A percentile compares a stretch with the other conserved stretches of the same genome.
Evolutionary conservation across 2,329 filamentous ascomycete genomes (phyloP).

Genomic region (Colletotrichum spaethianum): DNA sequence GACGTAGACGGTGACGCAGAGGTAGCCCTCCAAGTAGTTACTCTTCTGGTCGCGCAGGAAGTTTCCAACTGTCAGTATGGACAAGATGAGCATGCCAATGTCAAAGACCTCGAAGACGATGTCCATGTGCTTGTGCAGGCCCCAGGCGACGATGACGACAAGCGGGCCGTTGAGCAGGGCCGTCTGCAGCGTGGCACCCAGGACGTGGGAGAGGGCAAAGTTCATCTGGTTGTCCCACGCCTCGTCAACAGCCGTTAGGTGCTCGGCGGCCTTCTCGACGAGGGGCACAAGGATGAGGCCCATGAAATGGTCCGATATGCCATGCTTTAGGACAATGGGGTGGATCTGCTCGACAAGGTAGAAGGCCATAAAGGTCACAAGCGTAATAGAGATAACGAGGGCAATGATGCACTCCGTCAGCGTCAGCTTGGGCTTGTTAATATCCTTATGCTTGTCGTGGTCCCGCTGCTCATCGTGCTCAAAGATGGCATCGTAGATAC

Average conservation of each 20-base stretch:
- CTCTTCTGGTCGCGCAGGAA: slow-evolving; percentile 91
- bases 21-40: slow-evolving; percentile 89
- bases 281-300: slow-evolving; percentile 84
- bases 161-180: slow-evolving; percentile 90
- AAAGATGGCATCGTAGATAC: slow-evolving; percentile 82
- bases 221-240: slow-evolving; percentile 89
- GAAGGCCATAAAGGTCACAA: slow-evolving; percentile 82
- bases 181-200: slow-evolving; percentile 90
- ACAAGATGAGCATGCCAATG: slow-evolving; percentile 83
- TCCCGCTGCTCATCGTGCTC: slow-evolving; percentile 79
- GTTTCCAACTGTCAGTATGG: slow-evolving; percentile 88
- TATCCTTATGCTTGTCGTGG: slow-evolving; percentile 73
- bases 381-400: slow-evolving; percentile 73
- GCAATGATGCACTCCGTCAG: slow-evolving; percentile 80
- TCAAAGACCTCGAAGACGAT: slow-evolving; percentile 92
- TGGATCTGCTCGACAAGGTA: slow-evolving; percentile 82
- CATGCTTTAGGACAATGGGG: slow-evolving; percentile 62
- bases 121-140: slow-evolving; percentile 77
- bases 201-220: slow-evolving; percentile 86
- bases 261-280: slow-evolving; percentile 89
- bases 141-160: slow-evolving; percentile 88
- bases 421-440: slow-evolving; percentile 77
- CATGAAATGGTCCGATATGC: slow-evolving; percentile 68
- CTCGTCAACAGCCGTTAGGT: slow-evolving; percentile 87
- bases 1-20: slow-evolving; percentile 80